Evolutionary conservation across 2,329 filamentous ascomycete species (phyloP).

Genomic region (Neonectria faginata): DNA sequence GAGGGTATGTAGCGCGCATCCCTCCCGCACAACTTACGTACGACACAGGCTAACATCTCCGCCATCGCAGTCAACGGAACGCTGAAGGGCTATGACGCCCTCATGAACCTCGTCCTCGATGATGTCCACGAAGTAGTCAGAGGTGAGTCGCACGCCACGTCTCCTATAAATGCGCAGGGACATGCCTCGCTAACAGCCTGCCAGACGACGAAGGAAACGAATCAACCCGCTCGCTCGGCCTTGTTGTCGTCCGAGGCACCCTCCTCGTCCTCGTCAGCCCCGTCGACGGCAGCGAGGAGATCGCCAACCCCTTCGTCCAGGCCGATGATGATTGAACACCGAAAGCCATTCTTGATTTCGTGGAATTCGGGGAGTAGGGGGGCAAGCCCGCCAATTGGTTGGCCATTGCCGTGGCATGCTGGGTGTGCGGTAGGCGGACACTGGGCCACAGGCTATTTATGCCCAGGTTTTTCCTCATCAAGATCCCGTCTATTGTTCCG

Average conservation of each 20-base stretch:
- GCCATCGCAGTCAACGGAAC: slow-evolving; percentile 78
- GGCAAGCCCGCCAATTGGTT: slow-evolving; percentile 8
- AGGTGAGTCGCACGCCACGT: slow-evolving; percentile 65
- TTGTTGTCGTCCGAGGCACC: slow-evolving; percentile 92
- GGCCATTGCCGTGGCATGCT: slow-evolving; percentile 17
- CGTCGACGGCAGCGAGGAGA: slow-evolving; percentile 93
- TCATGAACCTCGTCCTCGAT: slow-evolving; percentile 98
- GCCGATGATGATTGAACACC: slow-evolving; percentile 70
- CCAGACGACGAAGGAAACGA: slow-evolving; percentile 94
- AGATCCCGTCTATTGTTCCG: slow-evolving; percentile 22
- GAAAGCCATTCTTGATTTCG: slow-evolving; percentile 6
- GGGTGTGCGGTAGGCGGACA: slow-evolving; percentile 16
- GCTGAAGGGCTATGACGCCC: slow-evolving; percentile 93
- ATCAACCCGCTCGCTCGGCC: slow-evolving; percentile 80
- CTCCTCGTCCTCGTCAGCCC: slow-evolving; percentile 93
- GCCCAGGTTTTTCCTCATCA: slow-evolving; percentile 6
- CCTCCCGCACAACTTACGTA: neutral
- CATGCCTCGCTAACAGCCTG: slow-evolving; percentile 15
- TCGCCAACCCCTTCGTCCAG: slow-evolving; percentile 91
- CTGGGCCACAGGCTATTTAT: slow-evolving; percentile 6
- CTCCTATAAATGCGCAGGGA: slow-evolving; percentile 6
- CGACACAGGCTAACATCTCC: slow-evolving; percentile 23
- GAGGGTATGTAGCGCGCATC: slow-evolving; percentile 72
- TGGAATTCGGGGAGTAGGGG: slow-evolving; percentile 19
- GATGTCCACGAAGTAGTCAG: slow-evolving; percentile 91